phyloP scores from a whole-genome alignment of 805 yeast genomes.

The Priceomyces castillae region DNA sequence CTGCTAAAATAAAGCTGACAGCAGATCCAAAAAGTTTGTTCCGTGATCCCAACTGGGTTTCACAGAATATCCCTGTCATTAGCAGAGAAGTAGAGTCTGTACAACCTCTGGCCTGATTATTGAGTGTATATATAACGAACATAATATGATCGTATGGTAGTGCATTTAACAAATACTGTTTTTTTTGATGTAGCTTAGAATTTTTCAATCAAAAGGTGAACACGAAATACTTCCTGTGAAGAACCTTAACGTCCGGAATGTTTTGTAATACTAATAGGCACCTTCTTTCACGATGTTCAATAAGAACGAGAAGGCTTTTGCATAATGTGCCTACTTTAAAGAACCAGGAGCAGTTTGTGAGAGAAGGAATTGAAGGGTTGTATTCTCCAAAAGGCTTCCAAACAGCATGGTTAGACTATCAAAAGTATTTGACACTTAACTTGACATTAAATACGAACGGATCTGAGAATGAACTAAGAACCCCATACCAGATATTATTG shows the following conservation, averaged over 20 bases:
- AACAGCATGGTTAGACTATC: slow-evolving; percentile 80
- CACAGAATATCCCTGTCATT: slow-evolving; percentile 57
- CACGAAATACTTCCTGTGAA: background rate
- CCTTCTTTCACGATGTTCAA: background rate
- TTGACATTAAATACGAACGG: slow-evolving; percentile 68
- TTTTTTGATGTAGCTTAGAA: background rate
- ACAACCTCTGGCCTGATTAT: background rate
- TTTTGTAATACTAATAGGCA: slow-evolving; percentile 2
- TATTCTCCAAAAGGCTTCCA: slow-evolving; percentile 65
- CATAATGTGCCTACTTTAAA: slow-evolving; percentile 65
- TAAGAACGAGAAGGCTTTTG: slow-evolving; percentile 31
- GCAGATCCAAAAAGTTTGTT: slow-evolving; percentile 46
- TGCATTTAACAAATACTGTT: background rate
- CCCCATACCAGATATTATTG: slow-evolving; percentile 67
- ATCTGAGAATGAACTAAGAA: slow-evolving; percentile 72
- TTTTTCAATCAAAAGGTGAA: background rate
- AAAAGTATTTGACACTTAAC: slow-evolving; percentile 58
- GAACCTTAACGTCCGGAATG: slow-evolving; percentile 2
- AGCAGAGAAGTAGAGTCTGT: slow-evolving; percentile 7
- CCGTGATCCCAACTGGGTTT: slow-evolving; percentile 71
- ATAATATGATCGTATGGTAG: background rate
- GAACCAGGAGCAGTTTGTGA: slow-evolving; percentile 34
- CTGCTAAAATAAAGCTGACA: slow-evolving; percentile 22
- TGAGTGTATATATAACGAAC: background rate
- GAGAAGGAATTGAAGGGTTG: slow-evolving; percentile 60